phyloP scores from a whole-genome alignment of 2,329 filamentous ascomycete genomes.

The Bimuria novae-zelandiae region DNA sequence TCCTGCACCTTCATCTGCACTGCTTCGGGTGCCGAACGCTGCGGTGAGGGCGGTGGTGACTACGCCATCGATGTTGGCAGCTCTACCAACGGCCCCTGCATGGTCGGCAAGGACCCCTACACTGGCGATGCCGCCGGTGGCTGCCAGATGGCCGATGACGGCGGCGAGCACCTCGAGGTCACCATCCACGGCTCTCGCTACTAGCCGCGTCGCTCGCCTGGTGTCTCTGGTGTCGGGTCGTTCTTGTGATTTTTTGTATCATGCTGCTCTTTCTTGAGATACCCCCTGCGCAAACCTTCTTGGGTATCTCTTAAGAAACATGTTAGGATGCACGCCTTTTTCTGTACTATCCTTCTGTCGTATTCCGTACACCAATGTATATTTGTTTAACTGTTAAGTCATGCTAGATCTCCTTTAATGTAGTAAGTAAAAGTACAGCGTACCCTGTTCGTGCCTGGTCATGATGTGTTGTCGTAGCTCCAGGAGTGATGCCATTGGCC shows the following conservation, averaged over 20 bases:
- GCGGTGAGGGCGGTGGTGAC: conserved; percentile 42
- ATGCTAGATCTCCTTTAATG: conserved; percentile 7
- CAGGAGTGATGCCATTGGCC: background rate
- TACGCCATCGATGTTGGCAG: conserved; percentile 45
- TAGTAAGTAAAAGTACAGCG: conserved; percentile 17
- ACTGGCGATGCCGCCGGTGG: conserved; percentile 37
- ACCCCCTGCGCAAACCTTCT: conserved; percentile 19
- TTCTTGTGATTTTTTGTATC: conserved; percentile 24
- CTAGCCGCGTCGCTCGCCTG: conserved; percentile 16
- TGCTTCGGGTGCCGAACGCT: conserved; percentile 22
- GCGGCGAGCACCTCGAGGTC: conserved; percentile 36
- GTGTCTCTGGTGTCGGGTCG: conserved; percentile 15
- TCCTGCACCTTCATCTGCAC: conserved; percentile 52
- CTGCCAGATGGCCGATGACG: conserved; percentile 32
- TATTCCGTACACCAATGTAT: conserved; percentile 24
- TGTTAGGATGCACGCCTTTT: conserved; percentile 18
- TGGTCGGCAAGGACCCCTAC: conserved; percentile 34
- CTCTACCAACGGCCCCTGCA: conserved; percentile 24
- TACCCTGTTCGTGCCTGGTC: background rate
- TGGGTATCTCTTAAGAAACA: conserved; percentile 23
- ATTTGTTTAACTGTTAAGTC: conserved; percentile 35
- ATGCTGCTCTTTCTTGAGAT: conserved; percentile 27
- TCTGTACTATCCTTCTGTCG: conserved; percentile 9
- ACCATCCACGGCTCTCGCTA: conserved; percentile 15
- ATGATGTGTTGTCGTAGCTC: too few species aligned